Conservation (phyloP, 495 filamentous ascomycete genomes). For the Neurospora sp. region DNA sequence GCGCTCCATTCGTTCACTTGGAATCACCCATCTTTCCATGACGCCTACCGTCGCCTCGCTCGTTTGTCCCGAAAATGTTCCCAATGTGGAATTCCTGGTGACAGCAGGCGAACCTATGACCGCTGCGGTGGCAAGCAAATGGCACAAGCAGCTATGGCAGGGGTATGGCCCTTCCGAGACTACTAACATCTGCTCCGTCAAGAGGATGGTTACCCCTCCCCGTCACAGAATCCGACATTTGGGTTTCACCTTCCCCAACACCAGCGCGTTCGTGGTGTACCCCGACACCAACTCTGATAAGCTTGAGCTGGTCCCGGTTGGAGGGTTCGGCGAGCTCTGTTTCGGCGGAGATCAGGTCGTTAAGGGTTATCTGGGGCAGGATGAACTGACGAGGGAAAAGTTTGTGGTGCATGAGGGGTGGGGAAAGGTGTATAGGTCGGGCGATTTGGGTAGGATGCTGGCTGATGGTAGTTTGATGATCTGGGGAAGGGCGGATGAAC, state of each 20-base stretch:
- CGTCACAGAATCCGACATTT: constrained; percentile 46
- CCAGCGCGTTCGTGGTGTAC: constrained; percentile 56
- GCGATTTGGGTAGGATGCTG: constrained; percentile 63
- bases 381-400: constrained; percentile 43
- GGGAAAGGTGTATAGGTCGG: constrained; percentile 61
- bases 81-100: constrained; percentile 55
- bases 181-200: constrained; percentile 65
- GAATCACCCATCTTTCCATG: constrained; percentile 65
- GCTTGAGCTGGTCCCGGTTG: constrained; percentile 42
- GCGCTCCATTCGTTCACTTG: constrained; percentile 42
- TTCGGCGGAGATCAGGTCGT: constrained; percentile 76
- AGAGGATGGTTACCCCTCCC: constrained; percentile 29
- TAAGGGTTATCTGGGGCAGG: constrained; percentile 56
- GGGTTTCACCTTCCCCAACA: constrained; percentile 57
- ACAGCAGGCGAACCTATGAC: constrained; percentile 65
- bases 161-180: constrained; percentile 68
- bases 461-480: constrained; percentile 61
- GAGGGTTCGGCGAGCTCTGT: constrained; percentile 68
- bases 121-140: constrained; percentile 50
- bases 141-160: constrained; percentile 59
- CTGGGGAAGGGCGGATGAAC: constrained; percentile 64
- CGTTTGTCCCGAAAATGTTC: constrained; percentile 51
- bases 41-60: constrained; percentile 69
- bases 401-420: constrained; percentile 56
- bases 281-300: constrained; percentile 18